phyloP scores from a whole-genome alignment of 805 yeast genomes.

The Osmozyma mogii region DNA sequence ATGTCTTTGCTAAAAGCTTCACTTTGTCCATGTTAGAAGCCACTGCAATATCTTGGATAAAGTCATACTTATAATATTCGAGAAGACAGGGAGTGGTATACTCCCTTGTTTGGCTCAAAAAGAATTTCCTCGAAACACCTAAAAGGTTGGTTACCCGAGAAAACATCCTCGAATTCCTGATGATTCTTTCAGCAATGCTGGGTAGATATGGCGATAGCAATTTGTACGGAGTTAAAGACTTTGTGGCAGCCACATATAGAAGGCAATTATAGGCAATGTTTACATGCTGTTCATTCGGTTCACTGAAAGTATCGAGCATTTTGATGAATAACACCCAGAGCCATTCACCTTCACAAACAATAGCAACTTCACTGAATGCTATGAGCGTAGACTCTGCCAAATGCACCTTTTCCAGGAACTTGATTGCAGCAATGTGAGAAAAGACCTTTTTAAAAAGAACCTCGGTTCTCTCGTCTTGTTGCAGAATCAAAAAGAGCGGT shows the following conservation, averaged over 20 bases:
- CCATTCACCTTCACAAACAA: slow-evolving; percentile 57
- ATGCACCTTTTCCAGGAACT: slow-evolving; percentile 25
- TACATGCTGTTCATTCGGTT: slow-evolving; percentile 54
- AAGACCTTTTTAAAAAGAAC: slow-evolving; percentile 39
- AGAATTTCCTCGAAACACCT: slow-evolving; percentile 51
- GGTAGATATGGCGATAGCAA: slow-evolving; percentile 75
- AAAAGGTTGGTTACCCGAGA: slow-evolving; percentile 56
- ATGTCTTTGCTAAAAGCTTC: slow-evolving; percentile 40
- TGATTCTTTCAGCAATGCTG: slow-evolving; percentile 54
- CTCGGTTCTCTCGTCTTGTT: slow-evolving; percentile 29
- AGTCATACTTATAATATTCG: slow-evolving; percentile 55
- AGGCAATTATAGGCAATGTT: slow-evolving; percentile 64
- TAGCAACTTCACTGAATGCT: slow-evolving; percentile 60
- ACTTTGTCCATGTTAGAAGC: slow-evolving; percentile 38
- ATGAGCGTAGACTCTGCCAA: slow-evolving; percentile 51
- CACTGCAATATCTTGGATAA: slow-evolving; percentile 54
- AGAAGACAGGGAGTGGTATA: slow-evolving; percentile 73
- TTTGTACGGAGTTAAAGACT: slow-evolving; percentile 65
- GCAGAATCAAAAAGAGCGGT: slow-evolving; percentile 42
- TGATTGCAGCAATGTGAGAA: slow-evolving; percentile 33
- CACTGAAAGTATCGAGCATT: slow-evolving; percentile 59
- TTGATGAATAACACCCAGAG: slow-evolving; percentile 59
- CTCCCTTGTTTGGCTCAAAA: slow-evolving; percentile 60
- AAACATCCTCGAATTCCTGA: slow-evolving; percentile 51
- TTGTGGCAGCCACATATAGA: slow-evolving; percentile 46